Base-by-base conservation (phyloP, 2,329 filamentous ascomycete genomes). In the Fonsecaea erecta region DNA sequence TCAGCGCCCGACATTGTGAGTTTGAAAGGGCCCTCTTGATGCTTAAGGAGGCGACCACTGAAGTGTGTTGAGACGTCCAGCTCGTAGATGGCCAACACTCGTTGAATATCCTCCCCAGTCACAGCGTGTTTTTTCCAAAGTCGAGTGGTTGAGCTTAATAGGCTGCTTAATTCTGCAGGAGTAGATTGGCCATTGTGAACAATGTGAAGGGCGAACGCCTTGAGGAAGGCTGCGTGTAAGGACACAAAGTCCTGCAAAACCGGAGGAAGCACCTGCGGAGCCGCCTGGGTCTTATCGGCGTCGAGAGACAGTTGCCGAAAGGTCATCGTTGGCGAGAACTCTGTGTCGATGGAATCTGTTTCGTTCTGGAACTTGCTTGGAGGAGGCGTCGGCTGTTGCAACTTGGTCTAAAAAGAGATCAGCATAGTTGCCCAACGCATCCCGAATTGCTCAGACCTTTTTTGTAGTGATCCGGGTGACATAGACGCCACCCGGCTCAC, bases 61-160 rank as follows among this genome's bases (percentile, higher is more conserved):
- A 61, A 37, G 16, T 40, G 40, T 11, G 28, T 57, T 35, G 55
- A 34, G 2, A 40, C 24, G 21, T 43, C 37, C 21, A 65, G 24
- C 12, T 80, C 79, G 71, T 88, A 82, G n/a, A 92, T 78, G 55
- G 88, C 89, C 24, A 93, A 76, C 68, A 88, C 85, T 66, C 85
- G 82, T 67, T 86, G 86, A 54, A 93, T 80, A 71, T 93, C 90
- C 46, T 87, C 85, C 0, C 85, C 77, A 0, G 82, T 84, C 16
- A 92, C 88, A 63, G 83, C 82, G 34, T 89, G 84, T 78, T 90
- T 92, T 65, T 89, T 88, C 90, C 90, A 93, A 40, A 88, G 80
- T 68, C 86, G 84, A 12, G 89, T 85, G 46, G 91, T 81, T 63
- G 87, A 83, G 9, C 86, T 86, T 35, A 85, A 82, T 37, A 93